Evolutionary conservation across 2,329 filamentous ascomycete species (phyloP).

Genomic region (Aspergillus oerlinghausenensis): DNA sequence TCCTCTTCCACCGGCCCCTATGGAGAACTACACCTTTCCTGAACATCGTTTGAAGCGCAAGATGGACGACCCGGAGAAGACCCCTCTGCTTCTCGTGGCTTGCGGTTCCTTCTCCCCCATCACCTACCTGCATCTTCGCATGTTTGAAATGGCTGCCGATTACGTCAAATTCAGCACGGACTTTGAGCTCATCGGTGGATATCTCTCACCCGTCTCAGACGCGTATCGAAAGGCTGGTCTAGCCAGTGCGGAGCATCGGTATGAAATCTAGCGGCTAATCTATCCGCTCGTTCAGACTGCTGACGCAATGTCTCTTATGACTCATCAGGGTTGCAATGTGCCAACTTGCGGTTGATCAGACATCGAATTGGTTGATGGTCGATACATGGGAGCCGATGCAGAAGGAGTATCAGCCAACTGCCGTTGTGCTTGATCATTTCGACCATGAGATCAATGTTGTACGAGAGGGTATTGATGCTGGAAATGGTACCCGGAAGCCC

Average conservation of each 20-base stretch:
- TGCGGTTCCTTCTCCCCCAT: slow-evolving; percentile 63
- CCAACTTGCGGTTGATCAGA: slow-evolving; percentile 66
- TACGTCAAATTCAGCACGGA: slow-evolving; percentile 69
- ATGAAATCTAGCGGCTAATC: slow-evolving; percentile 12
- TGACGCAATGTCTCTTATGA: background rate
- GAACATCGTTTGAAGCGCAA: slow-evolving; percentile 41
- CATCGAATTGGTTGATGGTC: slow-evolving; percentile 77
- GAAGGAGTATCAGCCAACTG: slow-evolving; percentile 80
- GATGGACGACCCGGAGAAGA: slow-evolving; percentile 46
- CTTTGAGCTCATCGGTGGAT: slow-evolving; percentile 83
- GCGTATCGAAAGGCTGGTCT: slow-evolving; percentile 77
- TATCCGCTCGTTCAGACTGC: background rate
- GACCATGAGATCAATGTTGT: slow-evolving; percentile 82
- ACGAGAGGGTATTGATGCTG: slow-evolving; percentile 66
- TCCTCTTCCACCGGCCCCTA: slow-evolving; percentile 23
- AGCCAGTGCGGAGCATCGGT: slow-evolving; percentile 66
- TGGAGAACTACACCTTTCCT: slow-evolving; percentile 43
- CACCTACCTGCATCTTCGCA: slow-evolving; percentile 60
- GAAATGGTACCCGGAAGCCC: slow-evolving; percentile 60
- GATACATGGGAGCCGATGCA: slow-evolving; percentile 87
- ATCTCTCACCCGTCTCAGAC: slow-evolving; percentile 71
- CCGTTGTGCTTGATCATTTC: slow-evolving; percentile 85
- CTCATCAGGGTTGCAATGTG: slow-evolving; percentile 70
- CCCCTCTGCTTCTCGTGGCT: slow-evolving; percentile 44
- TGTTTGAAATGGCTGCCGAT: slow-evolving; percentile 84